Percentiles rank a stretch among this genome's conserved stretches.
Conservation (phyloP, 2,329 filamentous ascomycete species). For the Pseudogymnoascus pannorum region DNA sequence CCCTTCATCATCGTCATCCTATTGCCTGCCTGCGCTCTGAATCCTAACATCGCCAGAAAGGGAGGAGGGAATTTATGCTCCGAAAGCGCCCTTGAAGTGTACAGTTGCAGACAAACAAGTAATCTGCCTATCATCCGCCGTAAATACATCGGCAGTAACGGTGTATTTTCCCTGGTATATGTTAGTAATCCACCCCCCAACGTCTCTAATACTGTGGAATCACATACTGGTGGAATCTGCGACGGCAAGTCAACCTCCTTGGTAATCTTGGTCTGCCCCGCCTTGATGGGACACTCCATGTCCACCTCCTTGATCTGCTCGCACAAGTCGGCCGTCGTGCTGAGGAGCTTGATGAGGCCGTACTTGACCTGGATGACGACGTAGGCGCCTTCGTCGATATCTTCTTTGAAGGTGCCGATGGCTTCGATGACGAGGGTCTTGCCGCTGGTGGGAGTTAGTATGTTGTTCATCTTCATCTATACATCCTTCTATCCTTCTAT, state of each 20-base stretch:
- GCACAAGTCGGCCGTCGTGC: conserved; percentile 74
- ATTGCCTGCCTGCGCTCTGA: not conserved
- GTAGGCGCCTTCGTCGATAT: conserved; percentile 70
- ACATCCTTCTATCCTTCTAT: not conserved
- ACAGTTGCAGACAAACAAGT: conserved; percentile 80
- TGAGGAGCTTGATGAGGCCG: conserved; percentile 83
- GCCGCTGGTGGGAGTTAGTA: conserved; percentile 53
- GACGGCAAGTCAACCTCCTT: conserved; percentile 81
- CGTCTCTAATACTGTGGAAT: too few relatives aligned
- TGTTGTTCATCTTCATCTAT: too few relatives aligned
- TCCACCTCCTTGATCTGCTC: conserved; percentile 85
- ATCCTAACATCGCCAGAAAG: not conserved
- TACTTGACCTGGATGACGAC: conserved; percentile 86
- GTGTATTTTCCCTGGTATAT: conserved; percentile 90
- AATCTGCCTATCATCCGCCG: conserved; percentile 62
- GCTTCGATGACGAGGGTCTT: conserved; percentile 71
- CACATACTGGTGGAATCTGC: conserved; percentile 82
- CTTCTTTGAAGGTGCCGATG: conserved; percentile 63
- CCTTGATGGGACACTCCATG: conserved; percentile 77
- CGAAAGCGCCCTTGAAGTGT: conserved; percentile 40
- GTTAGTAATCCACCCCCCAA: too few relatives aligned
- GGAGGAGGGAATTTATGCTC: not conserved
- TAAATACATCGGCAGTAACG: conserved; percentile 80
- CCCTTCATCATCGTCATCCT: not conserved
- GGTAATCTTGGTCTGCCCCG: conserved; percentile 63